Evolutionary conservation across 129 eudicot genomes (phyloP).

Genomic region (Erigeron canadensis): DNA sequence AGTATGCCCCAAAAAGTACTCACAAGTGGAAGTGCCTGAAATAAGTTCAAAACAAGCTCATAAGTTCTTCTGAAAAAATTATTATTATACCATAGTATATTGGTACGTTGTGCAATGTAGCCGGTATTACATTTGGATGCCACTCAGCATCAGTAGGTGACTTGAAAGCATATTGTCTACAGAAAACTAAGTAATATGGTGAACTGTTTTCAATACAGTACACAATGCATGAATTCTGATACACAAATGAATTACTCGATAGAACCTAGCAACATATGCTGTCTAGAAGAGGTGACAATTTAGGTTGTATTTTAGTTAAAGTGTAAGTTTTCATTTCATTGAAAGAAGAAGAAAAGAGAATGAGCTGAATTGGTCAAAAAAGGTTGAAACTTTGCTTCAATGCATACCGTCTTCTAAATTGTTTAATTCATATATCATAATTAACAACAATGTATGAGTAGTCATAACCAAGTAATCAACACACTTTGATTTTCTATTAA

Average conservation of each 20-base stretch:
- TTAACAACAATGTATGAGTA: too few relatives aligned
- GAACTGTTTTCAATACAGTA: neutral
- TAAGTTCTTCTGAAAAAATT: slow-evolving; percentile 4
- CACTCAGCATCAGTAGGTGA: neutral
- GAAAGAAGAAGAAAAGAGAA: too few relatives aligned
- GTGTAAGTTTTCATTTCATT: too few relatives aligned
- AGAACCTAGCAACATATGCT: neutral
- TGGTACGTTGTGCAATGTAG: slow-evolving; percentile 18
- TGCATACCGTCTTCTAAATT: too few relatives aligned
- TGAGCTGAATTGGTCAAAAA: too few relatives aligned
- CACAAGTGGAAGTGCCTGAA: slow-evolving; percentile 88
- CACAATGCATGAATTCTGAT: neutral
- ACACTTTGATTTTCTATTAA: too few relatives aligned
- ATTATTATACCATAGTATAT: slow-evolving; percentile 19
- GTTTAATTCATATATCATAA: too few relatives aligned
- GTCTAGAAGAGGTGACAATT: too few relatives aligned
- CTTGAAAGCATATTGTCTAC: slow-evolving; percentile 16
- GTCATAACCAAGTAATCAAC: too few relatives aligned
- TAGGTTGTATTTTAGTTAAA: too few relatives aligned
- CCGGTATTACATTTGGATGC: slow-evolving; percentile 5
- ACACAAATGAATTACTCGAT: neutral
- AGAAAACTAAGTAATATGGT: neutral
- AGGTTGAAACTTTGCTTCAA: too few relatives aligned
- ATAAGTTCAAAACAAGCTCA: slow-evolving; percentile 19
- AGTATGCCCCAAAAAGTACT: slow-evolving; percentile 92